phyloP scores from a whole-genome alignment of 805 yeast genomes.

The Ogataea corticis region DNA sequence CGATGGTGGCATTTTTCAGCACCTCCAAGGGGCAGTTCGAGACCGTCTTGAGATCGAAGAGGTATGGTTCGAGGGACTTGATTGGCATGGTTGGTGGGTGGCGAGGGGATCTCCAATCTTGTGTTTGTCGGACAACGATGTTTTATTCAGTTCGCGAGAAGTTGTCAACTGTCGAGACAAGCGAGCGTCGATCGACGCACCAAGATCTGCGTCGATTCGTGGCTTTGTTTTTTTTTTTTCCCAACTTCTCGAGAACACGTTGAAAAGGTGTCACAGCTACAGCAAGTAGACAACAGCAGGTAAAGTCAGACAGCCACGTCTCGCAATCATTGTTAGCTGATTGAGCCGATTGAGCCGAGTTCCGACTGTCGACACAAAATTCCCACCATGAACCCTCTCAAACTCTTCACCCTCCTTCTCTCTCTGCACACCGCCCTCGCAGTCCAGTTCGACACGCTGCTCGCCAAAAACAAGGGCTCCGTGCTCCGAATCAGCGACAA shows the following conservation, averaged over 20 bases:
- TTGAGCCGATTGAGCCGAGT: too few relatives aligned
- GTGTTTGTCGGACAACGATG: background rate
- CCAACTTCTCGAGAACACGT: too few relatives aligned
- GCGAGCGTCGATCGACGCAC: slow-evolving; percentile 1
- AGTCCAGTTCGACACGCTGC: slow-evolving; percentile 21
- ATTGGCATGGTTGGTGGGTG: slow-evolving; percentile 29
- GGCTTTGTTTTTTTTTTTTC: too few relatives aligned
- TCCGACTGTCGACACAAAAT: too few relatives aligned
- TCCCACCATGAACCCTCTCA: slow-evolving; percentile 14
- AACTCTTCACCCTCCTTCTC: slow-evolving; percentile 1
- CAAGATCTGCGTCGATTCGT: too few relatives aligned
- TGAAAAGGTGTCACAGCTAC: too few relatives aligned
- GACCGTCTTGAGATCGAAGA: slow-evolving; percentile 67
- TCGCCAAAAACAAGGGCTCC: slow-evolving; percentile 11
- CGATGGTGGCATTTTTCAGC: slow-evolving; percentile 66
- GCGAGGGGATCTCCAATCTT: slow-evolving; percentile 1
- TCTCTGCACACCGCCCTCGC: slow-evolving; percentile 16
- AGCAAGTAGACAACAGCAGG: too few relatives aligned
- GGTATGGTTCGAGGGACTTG: slow-evolving; percentile 63
- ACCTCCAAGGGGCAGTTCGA: slow-evolving; percentile 59
- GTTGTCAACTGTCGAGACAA: background rate
- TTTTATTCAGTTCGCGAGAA: too few relatives aligned
- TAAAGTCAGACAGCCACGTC: too few relatives aligned
- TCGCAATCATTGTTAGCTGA: too few relatives aligned
- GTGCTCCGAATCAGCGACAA: slow-evolving; percentile 48